Conservation (phyloP, 148 eudicot species). For the Mesembryanthemum crystallinum region DNA sequence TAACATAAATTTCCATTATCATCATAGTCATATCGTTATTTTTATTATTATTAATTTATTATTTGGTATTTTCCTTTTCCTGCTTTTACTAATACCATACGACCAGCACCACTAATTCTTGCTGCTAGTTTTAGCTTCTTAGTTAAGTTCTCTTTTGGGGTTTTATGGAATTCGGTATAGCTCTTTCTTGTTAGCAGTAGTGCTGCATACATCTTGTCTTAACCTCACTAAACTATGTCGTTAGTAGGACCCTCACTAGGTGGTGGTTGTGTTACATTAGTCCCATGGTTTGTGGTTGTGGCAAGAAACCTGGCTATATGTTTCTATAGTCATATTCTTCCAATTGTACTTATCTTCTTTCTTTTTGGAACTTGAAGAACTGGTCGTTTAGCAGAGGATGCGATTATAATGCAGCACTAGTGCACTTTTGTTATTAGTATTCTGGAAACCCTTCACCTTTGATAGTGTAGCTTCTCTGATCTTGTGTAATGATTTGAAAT, state of each 20-base stretch:
- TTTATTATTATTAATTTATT: not conserved
- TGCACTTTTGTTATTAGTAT: too few relatives aligned
- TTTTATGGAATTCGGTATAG: not conserved
- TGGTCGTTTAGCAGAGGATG: too few relatives aligned
- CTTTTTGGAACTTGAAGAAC: too few relatives aligned
- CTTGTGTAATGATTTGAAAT: too few relatives aligned
- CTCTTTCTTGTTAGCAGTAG: not conserved
- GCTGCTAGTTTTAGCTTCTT: not conserved
- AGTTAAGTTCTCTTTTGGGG: not conserved
- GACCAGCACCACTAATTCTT: not conserved
- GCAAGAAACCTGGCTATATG: not conserved
- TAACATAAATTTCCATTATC: not conserved
- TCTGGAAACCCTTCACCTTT: too few relatives aligned
- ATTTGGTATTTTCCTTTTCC: not conserved
- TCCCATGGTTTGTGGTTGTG: not conserved
- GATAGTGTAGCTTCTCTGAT: too few relatives aligned
- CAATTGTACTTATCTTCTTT: too few relatives aligned
- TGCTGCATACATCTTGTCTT: not conserved
- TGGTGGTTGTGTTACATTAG: not conserved
- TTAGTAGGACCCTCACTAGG: not conserved
- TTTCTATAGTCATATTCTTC: not conserved
- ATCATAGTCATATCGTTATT: not conserved
- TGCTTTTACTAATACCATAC: not conserved
- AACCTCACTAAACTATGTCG: not conserved
- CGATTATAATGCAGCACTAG: too few relatives aligned